Evolutionary conservation across 768 basidiomycete genomes (phyloP), one percentile per base, ranked within the genome.

Genomic region (Boletus rufocinnamomeus): DNA sequence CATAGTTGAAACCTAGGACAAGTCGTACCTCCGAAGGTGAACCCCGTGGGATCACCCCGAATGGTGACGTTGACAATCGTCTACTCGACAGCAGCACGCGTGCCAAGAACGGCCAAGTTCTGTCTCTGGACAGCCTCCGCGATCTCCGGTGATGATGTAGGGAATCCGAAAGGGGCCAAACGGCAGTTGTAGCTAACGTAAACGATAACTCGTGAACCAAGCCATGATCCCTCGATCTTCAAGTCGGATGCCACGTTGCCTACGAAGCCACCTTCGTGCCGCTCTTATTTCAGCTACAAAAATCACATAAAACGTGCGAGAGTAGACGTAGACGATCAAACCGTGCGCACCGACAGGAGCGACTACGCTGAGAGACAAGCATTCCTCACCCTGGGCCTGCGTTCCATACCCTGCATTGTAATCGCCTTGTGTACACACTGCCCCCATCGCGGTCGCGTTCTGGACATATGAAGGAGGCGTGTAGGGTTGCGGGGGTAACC

Each of bases 401-500:
- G 17, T 61, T 55, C 41, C 54, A n/a, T 54, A 40, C 10, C 10
- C 25, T 47, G 56, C 52, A 19, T 49, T 59, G 57, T 21, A 28
- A 44, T 38, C 16, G 47, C 48, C 41, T 41, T 35, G 65, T 40
- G 28, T 54, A 35, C 62, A 60, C 32, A 48, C 56, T 51, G 40
- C 10, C 30, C 47, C 37, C 45, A 40, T 43, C 35, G 45, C 49
- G 21, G 41, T 48, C 50, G 54, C 54, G 32, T 50, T 65, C 48
- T 28, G 51, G 51, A 60, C 48, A 54, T 47, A 52, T 25, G 63
- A 17, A 62, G 43, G 54, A 41, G 60, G 60, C 60, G 49, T 68
- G 63, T 59, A 48, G 43, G 54, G 56, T 51, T 65, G 55, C 6
- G 49, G 47, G 54, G 45, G 52, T n/a, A 47, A 13, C 37, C 37